Evolutionary conservation across 306 rosid species (phyloP), one percentile per base, ranked within the genome.

Genomic region (Trifolium repens): DNA sequence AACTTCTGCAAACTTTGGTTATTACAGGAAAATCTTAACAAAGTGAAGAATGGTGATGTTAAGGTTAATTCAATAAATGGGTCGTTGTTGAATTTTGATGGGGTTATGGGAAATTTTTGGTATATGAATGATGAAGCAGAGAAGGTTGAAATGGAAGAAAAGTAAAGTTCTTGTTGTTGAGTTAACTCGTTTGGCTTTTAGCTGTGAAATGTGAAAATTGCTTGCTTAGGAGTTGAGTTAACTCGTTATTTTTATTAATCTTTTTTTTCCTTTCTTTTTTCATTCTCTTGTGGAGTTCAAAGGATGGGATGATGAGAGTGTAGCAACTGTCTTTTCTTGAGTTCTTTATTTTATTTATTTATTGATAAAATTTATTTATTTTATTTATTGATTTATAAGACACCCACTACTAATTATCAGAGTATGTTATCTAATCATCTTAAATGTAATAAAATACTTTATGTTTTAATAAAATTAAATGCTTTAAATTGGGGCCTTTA

Each of bases 171-270:
- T 67, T 50, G 1, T 44, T 69, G 60, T 34, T 47, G 87, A 80
- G 84, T 80, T 72, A 40, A 72, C 77, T 80, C 77, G 79, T 43
- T 79, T 3, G 11, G 8, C 46, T 24, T 53, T 76, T 58, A 4
- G 43, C 65, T 30, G 26, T 10, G 35, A 24, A 4, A 9, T 34
- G 12, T 46, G 40, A 69, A 57, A 70, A 19, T 39, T 46, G 42
- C 59, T 58, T 39, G 32, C 69, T 17, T 50, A 26, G 39, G 69
- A 17, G 12, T 13, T 69, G 83, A 69, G 83, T 74, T 55, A 75
- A 71, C 78, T 83, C 75, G 68, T 69, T 65, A 30, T 22, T 19
- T 46, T 57, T 52, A 3, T 15, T 7, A 65, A 46, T n/a, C 7
- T 4, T 4, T 11, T 66, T 0, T 15, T 5, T 5, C 63, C 0